Percentiles rank a stretch among this genome's conserved stretches.
These are phyloP conservation scores for Metroxylon sagu DNA, from an alignment of 176 grass and related monocot genomes.

Conservation along the genomic window DNA sequence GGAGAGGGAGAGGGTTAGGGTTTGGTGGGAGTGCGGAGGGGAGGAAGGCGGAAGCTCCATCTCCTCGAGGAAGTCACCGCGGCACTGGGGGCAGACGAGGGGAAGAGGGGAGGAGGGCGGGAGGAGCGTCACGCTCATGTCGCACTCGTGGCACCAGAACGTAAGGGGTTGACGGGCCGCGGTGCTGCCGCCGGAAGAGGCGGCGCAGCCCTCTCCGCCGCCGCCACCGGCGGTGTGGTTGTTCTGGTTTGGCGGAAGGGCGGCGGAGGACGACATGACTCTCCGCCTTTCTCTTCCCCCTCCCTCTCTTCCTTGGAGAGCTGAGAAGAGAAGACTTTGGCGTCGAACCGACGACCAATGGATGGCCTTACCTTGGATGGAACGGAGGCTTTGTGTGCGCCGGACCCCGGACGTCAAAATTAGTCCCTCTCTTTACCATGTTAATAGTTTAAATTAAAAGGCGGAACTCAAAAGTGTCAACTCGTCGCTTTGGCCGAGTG, in stretches of 20 bases:
- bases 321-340: no score
- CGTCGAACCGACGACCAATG: no score
- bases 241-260: conserved; percentile 5
- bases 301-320: neutral
- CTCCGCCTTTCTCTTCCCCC: neutral
- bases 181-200: neutral
- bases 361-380: neutral
- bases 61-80: conserved; percentile 41
- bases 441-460: no score
- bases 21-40: neutral
- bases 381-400: no score
- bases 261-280: conserved; percentile 38
- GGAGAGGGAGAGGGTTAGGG: no score
- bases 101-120: neutral
- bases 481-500: conserved; percentile 97
- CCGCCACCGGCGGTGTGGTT: neutral
- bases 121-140: conserved; percentile 25
- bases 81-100: conserved; percentile 56
- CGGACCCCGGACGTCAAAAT: no score
- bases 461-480: fast-evolving
- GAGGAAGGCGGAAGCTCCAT: conserved; percentile 8
- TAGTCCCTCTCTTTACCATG: no score
- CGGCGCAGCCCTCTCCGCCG: neutral
- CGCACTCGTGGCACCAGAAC: conserved; percentile 53
- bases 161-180: neutral